These are phyloP conservation scores for Penicillium frequentans DNA, from an alignment of 2,329 filamentous ascomycete genomes.

Conservation along the genomic window DNA sequence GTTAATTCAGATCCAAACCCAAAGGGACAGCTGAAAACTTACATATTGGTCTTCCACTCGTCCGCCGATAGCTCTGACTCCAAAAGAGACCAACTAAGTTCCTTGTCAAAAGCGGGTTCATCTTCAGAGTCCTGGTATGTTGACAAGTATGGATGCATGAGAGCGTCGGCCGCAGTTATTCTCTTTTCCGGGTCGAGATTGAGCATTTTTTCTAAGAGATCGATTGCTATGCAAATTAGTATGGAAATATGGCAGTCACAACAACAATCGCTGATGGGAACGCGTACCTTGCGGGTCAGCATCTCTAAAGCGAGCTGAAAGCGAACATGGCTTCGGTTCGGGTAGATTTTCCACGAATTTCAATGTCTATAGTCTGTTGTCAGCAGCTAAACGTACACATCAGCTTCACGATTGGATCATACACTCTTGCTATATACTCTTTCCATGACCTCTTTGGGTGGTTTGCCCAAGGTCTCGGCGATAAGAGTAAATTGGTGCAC, in stretches of 20 bases:
- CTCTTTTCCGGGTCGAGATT: constrained; percentile 95
- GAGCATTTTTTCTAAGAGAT: constrained; percentile 91
- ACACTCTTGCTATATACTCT: constrained; percentile 98
- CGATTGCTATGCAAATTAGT: constrained; percentile 62
- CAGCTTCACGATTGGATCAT: constrained; percentile 11
- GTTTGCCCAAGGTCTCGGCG: constrained; percentile 91
- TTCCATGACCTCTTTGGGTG: constrained; percentile 95
- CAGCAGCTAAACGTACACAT: background rate
- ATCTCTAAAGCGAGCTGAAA: constrained; percentile 87
- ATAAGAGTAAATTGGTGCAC: constrained; percentile 99
- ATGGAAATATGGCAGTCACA: background rate
- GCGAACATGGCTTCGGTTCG: constrained; percentile 82
- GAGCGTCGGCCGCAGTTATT: constrained; percentile 78
- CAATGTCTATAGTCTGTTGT: constrained; percentile 63
- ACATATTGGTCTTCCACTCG: background rate
- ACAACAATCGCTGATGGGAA: background rate
- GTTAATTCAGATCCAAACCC: background rate
- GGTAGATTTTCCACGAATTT: constrained; percentile 96
- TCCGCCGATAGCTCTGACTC: constrained; percentile 67
- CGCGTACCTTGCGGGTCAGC: constrained; percentile 74
- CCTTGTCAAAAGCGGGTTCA: constrained; percentile 90
- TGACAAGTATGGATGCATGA: constrained; percentile 87
- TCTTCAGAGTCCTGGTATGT: constrained; percentile 97
- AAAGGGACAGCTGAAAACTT: background rate
- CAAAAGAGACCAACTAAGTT: constrained; percentile 99